Base-by-base conservation (phyloP, 1,139 yeast species). In the Komagataea norvegica region DNA sequence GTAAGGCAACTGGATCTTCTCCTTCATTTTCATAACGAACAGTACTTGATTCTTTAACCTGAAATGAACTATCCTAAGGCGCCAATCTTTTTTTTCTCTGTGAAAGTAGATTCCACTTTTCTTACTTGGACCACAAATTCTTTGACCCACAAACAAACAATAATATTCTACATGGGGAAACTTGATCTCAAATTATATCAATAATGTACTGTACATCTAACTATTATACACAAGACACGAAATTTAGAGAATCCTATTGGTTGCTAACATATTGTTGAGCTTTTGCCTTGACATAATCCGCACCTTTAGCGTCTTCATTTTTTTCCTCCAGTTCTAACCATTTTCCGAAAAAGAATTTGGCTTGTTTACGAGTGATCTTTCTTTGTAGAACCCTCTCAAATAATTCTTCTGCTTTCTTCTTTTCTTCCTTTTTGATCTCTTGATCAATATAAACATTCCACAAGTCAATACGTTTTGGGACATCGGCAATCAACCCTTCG, bases 381-480 rank as follows among this genome's bases (percentile, higher is more conserved):
- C 74, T 77, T 19, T 67, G 54, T 40, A 76, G 59, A 6, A 83
- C 87, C 58, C 97, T 77, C 61, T 88, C 96, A 55, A 88, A 89
- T 45, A 91, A 67, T 21, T 74, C 81, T 56, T 81, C 91, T 28
- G 79, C 81, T 59, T 78, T 78, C 48, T 68, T 67, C 60, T 76
- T 77, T 35, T 77, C 77, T 39, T 70, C 72, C 16, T 55, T 41
- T 61, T 84, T 85, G 57, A 85, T 79, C 62, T 91, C 97, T 63
- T 86, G 95, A 61, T 91, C 98, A 48, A 89, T 74, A 61, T 88
- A 88, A 31, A 89, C 93, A 57, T 84, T 88, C 97, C 97, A 91
- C 49, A 91, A 64, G 61, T 91, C 98, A 43, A 86, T 77, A 63
- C 95, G 77, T 68, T 87, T 87, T 43, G 96, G 94, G 35, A 86